Base-by-base conservation (phyloP, 331 rosid genomes). In the Pyracantha coccinea region DNA sequence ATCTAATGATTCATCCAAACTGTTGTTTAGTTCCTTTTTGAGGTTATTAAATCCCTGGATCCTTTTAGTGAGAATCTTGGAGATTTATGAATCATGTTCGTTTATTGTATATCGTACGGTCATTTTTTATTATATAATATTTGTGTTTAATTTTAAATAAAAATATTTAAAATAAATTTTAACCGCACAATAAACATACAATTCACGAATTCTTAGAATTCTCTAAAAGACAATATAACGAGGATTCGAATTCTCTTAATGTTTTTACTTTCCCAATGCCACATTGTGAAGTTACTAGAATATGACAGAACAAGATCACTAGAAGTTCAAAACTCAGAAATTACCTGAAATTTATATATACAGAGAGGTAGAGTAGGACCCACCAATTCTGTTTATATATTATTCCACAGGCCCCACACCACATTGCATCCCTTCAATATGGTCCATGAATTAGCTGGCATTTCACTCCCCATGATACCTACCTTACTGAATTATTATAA, bases 371-470 rank as follows among this genome's bases (percentile, higher is more conserved):
- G 21, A 60, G 66, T 47, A 6, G 57, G 64, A 71, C 75, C 85
- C 72, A 73, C 69, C 63, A 44, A 17, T 35, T 13, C 2, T 25
- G 66, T 76, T 27, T 20, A 38, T 68, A 23, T 38, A 38, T 38
- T 38, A 38, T 38, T 2, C 44, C 13, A 38, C 4, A 38, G 44
- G 13, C 24, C 64, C 70, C 71, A 28, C 53, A 74, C 64, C 21
- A 38, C 45, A 38, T 38, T 10, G 52, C 33, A 27, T 55, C 80
- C 72, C 5, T 54, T 24, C 76, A 72, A n/a, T 12, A 44, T 25
- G 77, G 83, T 74, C 79, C 85, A 63, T 23, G 16, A 21, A 74
- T 80, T 62, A 25, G 75, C 16, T 35, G 41, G 41, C 41, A 78
- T 73, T 38, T 33, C 44, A 76, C 57, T 78, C 74, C 73, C 69